Evolutionary conservation across 1,284 basidiomycete genomes (phyloP).

Genomic region (Ceratobasidium sp.): DNA sequence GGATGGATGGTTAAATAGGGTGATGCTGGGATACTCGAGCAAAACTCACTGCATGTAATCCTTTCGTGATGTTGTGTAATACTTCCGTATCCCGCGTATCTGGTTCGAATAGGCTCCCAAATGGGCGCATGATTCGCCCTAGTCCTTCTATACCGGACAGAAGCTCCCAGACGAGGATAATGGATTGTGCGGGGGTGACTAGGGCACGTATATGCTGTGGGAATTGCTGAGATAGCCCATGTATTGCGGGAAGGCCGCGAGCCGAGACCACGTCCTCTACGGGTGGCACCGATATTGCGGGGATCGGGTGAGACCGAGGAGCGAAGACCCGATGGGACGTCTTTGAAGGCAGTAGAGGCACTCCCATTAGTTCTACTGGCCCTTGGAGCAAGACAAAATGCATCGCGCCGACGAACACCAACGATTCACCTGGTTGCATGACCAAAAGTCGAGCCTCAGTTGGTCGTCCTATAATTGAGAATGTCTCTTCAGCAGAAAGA

Average conservation of each 20-base stretch:
- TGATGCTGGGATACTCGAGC: not conserved
- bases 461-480: not conserved
- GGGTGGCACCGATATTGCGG: conserved; percentile 60
- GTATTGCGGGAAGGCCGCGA: not conserved
- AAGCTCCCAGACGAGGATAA: conserved; percentile 69
- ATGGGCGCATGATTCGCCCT: conserved; percentile 71
- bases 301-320: conserved; percentile 75
- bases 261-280: conserved; percentile 32
- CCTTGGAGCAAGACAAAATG: conserved; percentile 69
- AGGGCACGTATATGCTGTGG: conserved; percentile 47
- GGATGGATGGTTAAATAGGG: conserved; percentile 11
- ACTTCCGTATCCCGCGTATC: conserved; percentile 56
- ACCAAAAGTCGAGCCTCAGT: conserved; percentile 54
- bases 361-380: conserved; percentile 66
- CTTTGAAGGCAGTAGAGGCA: conserved; percentile 61
- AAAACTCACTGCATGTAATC: conserved; percentile 69
- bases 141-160: conserved; percentile 73
- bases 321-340: conserved; percentile 68
- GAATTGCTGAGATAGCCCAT: conserved; percentile 39
- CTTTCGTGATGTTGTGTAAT: conserved; percentile 62
- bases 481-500: conserved; percentile 60
- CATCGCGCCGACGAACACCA: conserved; percentile 73
- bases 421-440: conserved; percentile 62
- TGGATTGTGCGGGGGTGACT: conserved; percentile 53
- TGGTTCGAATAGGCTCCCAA: conserved; percentile 70